Evolutionary conservation across 352 stramenopile genomes (phyloP), one percentile per base, ranked within the genome.

Genomic region (Phytophthora boehmeriae): DNA sequence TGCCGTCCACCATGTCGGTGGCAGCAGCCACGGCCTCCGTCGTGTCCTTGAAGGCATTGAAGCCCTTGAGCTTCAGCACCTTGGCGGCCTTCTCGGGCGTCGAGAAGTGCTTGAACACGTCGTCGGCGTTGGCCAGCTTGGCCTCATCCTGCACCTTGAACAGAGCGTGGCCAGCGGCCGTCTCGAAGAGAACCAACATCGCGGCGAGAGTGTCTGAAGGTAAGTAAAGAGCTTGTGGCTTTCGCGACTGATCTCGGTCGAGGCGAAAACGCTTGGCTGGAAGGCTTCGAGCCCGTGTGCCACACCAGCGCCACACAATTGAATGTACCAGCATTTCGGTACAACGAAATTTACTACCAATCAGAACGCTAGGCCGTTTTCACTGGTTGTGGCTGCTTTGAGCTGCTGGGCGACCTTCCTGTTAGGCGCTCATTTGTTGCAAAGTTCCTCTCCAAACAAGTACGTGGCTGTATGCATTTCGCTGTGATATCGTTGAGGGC

Each of bases 141-240:
- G 86, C 85, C 65, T 98, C 93, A 72, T 98, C 90, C 73, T 97
- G 83, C 61, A 99, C 96, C 89, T 99, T 99, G 71, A 99, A 99
- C 25, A 99, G 86, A 58, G 97, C 98, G 78, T 99, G 99, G 41
- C 98, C 98, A 55, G 96, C 97, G 16, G 98, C 93, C 34, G 98
- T 99, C 78, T 99, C 98, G 70, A 99, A 99, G 32, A 99, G 83
- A 60, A 99, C 95, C 58, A 99, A 86, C 98, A 99, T 99, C 38
- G 51, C 79, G 20, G 25, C 20, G 42, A 32, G 36, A 28, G 28
- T 2, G 47, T 28, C 2, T 28, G 11, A 27, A 38, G 25, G 5
- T 39, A 17, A 44, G 11, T 44, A 42, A 38, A 30, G 9, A 14
- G 34, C 54, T 61, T 49, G 54, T 30, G 25, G 25, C 25, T 66